A percentile compares a stretch with the other conserved stretches of the same genome.
Conservation (phyloP, 202 grass and related monocot genomes). For the Musa balbisiana region DNA sequence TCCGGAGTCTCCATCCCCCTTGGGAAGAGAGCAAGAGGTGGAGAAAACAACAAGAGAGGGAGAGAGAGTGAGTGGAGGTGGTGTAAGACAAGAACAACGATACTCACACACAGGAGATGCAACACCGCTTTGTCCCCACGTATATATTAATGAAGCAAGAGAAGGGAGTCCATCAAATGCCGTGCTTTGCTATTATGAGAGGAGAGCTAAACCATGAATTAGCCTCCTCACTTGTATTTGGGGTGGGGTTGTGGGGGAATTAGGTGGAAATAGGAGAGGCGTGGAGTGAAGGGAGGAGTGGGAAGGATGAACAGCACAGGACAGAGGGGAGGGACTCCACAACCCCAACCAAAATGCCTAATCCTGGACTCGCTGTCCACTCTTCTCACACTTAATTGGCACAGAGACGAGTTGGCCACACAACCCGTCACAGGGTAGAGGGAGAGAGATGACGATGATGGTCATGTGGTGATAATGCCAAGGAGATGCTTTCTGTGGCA, state of each 20-base stretch:
- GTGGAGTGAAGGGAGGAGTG: not conserved
- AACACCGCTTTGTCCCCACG: not conserved
- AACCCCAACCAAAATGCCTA: not conserved
- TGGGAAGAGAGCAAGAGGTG: not conserved
- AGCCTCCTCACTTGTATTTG: not conserved
- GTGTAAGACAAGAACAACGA: not conserved
- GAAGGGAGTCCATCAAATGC: not conserved
- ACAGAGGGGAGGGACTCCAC: not conserved
- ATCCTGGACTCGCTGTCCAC: not conserved
- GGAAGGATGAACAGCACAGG: not conserved
- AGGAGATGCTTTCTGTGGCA: no score
- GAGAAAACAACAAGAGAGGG: not conserved
- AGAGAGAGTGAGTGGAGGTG: not conserved
- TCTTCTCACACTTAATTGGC: not conserved
- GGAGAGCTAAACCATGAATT: not conserved
- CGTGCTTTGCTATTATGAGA: not conserved
- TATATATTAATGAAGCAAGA: not conserved
- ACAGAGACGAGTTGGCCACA: not conserved
- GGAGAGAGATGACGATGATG: not conserved
- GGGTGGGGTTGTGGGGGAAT: not conserved
- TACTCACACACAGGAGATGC: not conserved
- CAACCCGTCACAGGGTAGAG: not conserved
- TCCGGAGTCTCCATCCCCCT: not conserved
- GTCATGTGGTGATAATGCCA: not conserved
- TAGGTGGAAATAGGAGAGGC: not conserved